Conservation (phyloP, 2,329 filamentous ascomycete species). For the Apiospora aurea region DNA sequence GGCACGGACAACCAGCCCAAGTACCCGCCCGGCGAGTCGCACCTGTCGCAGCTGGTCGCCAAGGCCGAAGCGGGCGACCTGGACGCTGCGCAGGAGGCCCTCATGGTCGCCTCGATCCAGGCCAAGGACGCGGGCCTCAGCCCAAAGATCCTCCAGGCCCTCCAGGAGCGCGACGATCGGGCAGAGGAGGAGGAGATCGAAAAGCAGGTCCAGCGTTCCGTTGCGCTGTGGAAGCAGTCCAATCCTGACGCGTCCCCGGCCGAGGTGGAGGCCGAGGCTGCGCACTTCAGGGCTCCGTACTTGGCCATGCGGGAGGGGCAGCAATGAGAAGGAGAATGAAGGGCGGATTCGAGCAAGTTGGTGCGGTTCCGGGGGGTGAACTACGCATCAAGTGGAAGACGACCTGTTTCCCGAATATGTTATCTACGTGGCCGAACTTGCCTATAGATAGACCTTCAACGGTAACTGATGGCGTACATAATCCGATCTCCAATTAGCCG, state of each 20-base stretch:
- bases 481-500: too few relatives aligned
- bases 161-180: not conserved
- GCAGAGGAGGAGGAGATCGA: not conserved
- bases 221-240: not conserved
- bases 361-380: not conserved
- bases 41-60: not conserved
- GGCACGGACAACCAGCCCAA: not conserved
- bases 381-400: not conserved
- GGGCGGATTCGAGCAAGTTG: not conserved
- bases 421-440: not conserved
- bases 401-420: not conserved
- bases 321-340: not conserved
- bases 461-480: too few relatives aligned
- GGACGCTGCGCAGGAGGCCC: not conserved
- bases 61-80: not conserved
- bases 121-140: not conserved
- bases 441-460: too few relatives aligned
- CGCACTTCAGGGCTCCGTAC: not conserved
- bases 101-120: not conserved
- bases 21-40: not conserved
- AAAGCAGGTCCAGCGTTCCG: not conserved
- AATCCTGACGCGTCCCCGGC: not conserved
- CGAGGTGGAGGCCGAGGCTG: not conserved
- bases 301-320: not conserved
- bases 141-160: not conserved